Evolutionary conservation across 441 rosid genomes (phyloP), one percentile per base, ranked within the genome.

Genomic region (Capsella rubella): DNA sequence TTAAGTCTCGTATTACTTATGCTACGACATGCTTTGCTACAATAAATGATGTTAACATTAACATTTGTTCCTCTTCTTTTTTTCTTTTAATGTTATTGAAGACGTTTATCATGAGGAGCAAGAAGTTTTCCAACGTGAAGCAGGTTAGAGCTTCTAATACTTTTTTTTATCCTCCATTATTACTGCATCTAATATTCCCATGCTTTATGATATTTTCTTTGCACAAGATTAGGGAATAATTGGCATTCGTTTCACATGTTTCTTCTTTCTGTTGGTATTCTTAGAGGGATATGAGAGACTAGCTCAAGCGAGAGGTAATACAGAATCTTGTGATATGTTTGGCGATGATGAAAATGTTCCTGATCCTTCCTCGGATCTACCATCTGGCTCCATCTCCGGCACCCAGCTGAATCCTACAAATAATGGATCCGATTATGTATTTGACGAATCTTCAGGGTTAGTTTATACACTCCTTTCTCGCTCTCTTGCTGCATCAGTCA

Each of bases 391-490:
- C 69, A 75, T 49, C 77, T 78, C 76, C 42, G 70, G 40, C 27
- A 42, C 60, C 72, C 86, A 79, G 67, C 63, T 79, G 14, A 77
- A 86, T 29, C 71, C 78, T 42, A 42, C 76, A 40, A 67, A 66
- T 68, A 67, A 59, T 68, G 77, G 78, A 32, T 79, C 82, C 45
- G 97, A 91, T 81, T 95, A 89, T 64, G 89, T 87, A 28, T 93
- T 82, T 80, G 98, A 95, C 45, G 99, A 95, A 72, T 77, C 89
- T 66, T 89, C 98, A 72, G 97, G 99, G 99, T 93, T 89, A 66
- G 72, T 21, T 25, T 45, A 39, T 18, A 54, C 34, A 4, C 46
- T 16, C 29, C 40, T 55, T 54, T 62, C 70, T 18, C 64, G 39
- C 34, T 55, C 66, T 72, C 31, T 54, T 0, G 31, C 34, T 34